phyloP scores from a whole-genome alignment of 352 stramenopile species.

The Lagenidium sp. region DNA sequence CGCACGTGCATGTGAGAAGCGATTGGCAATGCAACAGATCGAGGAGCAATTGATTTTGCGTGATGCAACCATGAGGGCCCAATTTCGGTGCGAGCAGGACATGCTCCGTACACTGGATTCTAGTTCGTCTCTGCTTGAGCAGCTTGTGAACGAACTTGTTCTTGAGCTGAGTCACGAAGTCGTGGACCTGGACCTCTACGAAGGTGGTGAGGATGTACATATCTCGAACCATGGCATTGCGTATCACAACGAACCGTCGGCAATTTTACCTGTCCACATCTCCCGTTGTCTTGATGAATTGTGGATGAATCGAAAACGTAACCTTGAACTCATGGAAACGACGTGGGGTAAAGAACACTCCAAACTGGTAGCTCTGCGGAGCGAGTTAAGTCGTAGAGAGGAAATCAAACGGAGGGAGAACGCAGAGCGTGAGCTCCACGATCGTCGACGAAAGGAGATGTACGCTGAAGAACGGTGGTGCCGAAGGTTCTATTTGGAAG shows the following conservation, averaged over 20 bases:
- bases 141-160: no score
- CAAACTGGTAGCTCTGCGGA: constrained; percentile 33
- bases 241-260: background rate
- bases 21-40: constrained; percentile 42
- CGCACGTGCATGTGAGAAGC: constrained; percentile 48
- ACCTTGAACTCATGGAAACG: no score
- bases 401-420: constrained; percentile 38
- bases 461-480: constrained; percentile 43
- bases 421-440: constrained; percentile 31
- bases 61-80: constrained; percentile 17
- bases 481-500: constrained; percentile 61
- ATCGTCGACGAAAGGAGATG: constrained; percentile 52
- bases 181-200: no score
- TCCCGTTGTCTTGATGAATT: constrained; percentile 22
- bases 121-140: no score
- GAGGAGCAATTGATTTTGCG: constrained; percentile 30
- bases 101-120: constrained; percentile 6
- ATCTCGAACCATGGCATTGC: no score
- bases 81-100: constrained; percentile 26
- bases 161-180: no score
- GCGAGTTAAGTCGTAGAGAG: constrained; percentile 42
- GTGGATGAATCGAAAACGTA: no score
- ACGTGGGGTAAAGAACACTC: constrained; percentile 35
- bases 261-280: background rate
- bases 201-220: no score